Conservation (phyloP, 176 grass and related monocot species). For the Bromus sterilis region DNA sequence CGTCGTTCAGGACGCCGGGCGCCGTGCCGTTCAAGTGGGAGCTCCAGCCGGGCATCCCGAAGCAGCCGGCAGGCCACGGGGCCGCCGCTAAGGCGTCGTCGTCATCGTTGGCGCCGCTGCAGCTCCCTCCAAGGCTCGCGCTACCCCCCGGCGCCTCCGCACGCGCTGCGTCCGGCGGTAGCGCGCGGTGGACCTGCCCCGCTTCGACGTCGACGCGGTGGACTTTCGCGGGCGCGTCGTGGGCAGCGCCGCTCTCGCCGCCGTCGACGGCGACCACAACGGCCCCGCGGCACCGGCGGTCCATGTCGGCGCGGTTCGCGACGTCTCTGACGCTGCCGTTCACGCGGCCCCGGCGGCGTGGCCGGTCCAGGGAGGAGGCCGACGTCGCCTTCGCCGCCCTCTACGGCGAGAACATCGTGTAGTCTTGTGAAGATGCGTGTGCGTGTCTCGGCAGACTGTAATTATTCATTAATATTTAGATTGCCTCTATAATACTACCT, state of each 20-base stretch:
- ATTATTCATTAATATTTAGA: background rate
- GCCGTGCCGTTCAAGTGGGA: slow-evolving; percentile 39
- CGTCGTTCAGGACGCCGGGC: slow-evolving; percentile 24
- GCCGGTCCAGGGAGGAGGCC: slow-evolving; percentile 10
- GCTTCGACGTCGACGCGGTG: background rate
- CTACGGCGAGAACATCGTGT: slow-evolving; percentile 1
- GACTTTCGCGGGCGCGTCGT: background rate
- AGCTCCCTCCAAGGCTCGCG: slow-evolving; percentile 16
- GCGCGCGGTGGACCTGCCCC: background rate
- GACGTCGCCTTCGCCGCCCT: slow-evolving; percentile 16
- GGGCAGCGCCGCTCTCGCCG: background rate
- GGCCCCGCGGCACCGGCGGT: slow-evolving; percentile 8
- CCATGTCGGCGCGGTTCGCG: slow-evolving; percentile 38
- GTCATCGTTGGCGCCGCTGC: background rate
- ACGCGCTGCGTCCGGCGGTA: background rate
- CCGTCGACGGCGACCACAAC: background rate
- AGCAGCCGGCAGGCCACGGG: background rate
- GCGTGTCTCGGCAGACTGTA: background rate
- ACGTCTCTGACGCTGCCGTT: slow-evolving; percentile 20
- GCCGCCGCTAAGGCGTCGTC: background rate
- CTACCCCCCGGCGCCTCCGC: background rate
- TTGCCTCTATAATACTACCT: background rate
- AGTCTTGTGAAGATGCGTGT: background rate
- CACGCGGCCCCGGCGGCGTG: slow-evolving; percentile 1
- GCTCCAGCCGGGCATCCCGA: slow-evolving; percentile 39